Conservation (phyloP, 2,329 filamentous ascomycete genomes). For the Fusarium devonianum region DNA sequence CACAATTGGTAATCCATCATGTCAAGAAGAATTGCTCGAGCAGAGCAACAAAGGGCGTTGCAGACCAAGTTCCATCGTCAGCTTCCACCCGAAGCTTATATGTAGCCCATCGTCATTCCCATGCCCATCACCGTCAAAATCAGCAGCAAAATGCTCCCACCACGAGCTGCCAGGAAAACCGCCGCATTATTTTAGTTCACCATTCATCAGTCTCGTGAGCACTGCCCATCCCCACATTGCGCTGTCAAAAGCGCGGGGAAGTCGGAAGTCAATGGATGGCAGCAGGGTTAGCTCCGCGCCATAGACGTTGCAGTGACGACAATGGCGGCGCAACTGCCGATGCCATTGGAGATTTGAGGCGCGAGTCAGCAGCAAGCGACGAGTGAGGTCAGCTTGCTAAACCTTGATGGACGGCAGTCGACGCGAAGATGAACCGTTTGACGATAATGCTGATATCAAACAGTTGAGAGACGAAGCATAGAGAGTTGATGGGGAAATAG, state of each 20-base stretch:
- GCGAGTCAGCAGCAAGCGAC: neutral
- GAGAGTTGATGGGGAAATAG: too few species aligned
- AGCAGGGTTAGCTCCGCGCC: slow-evolving; percentile 11
- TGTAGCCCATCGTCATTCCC: slow-evolving; percentile 4
- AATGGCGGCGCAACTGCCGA: slow-evolving; percentile 17
- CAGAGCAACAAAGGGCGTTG: neutral
- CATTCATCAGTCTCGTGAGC: slow-evolving; percentile 18
- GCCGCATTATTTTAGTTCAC: slow-evolving; percentile 14
- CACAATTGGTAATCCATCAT: slow-evolving; percentile 27
- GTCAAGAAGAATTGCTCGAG: neutral
- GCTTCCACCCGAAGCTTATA: slow-evolving; percentile 16
- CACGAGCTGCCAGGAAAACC: neutral
- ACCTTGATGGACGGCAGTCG: slow-evolving; percentile 14
- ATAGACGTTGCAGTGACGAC: slow-evolving; percentile 32
- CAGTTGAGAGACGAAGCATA: too few species aligned
- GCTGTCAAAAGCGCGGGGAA: slow-evolving; percentile 28
- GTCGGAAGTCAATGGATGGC: neutral
- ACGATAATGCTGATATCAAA: too few species aligned
- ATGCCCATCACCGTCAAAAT: slow-evolving; percentile 14
- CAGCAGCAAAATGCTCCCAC: neutral
- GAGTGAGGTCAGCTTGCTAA: slow-evolving; percentile 23
- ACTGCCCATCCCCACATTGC: slow-evolving; percentile 15
- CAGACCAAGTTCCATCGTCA: neutral
- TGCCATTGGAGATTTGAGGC: slow-evolving; percentile 10
- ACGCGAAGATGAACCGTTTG: too few species aligned